A percentile compares a stretch with the other conserved stretches of the same genome.
Evolutionary conservation across 192 early-diverging fungal genomes (phyloP).

Genomic region (Piromyces finnis): DNA sequence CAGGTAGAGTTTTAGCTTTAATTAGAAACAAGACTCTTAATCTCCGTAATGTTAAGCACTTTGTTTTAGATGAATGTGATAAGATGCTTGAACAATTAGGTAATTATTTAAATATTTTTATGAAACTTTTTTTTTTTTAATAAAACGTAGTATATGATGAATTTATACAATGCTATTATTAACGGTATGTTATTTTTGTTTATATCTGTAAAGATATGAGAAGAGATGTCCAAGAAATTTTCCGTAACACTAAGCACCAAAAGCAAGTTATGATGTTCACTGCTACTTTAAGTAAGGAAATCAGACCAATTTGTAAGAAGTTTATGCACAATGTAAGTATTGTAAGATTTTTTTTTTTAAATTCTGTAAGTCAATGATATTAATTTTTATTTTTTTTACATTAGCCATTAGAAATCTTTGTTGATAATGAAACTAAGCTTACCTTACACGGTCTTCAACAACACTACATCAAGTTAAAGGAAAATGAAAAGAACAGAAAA

Average conservation of each 20-base stretch:
- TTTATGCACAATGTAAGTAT: conserved; percentile 79
- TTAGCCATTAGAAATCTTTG: conserved; percentile 89
- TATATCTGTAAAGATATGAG: conserved; percentile 63
- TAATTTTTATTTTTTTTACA: too few relatives aligned
- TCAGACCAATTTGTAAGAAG: conserved; percentile 83
- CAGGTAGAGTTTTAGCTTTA: conserved; percentile 78
- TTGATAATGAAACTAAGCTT: conserved; percentile 94
- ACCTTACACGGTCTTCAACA: conserved; percentile 95
- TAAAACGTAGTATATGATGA: too few relatives aligned
- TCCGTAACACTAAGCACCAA: conserved; percentile 79
- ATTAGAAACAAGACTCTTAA: conserved; percentile 71
- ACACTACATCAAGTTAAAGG: conserved; percentile 70
- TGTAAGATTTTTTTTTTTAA: conserved; percentile 3
- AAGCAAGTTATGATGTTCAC: conserved; percentile 99
- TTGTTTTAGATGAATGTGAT: conserved; percentile 98
- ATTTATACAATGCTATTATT: too few relatives aligned
- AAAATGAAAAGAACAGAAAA: conserved; percentile 83
- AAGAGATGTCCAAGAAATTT: conserved; percentile 90
- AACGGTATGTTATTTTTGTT: too few relatives aligned
- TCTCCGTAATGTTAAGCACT: conserved; percentile 77
- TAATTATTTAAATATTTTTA: too few relatives aligned
- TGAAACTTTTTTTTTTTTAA: too few relatives aligned
- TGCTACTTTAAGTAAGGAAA: conserved; percentile 85
- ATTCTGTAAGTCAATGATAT: too few relatives aligned
- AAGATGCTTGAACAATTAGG: conserved; percentile 86